These are phyloP conservation scores for Cryptomeria japonica DNA, from an alignment of 75 land plant species.

Conservation along the genomic window DNA sequence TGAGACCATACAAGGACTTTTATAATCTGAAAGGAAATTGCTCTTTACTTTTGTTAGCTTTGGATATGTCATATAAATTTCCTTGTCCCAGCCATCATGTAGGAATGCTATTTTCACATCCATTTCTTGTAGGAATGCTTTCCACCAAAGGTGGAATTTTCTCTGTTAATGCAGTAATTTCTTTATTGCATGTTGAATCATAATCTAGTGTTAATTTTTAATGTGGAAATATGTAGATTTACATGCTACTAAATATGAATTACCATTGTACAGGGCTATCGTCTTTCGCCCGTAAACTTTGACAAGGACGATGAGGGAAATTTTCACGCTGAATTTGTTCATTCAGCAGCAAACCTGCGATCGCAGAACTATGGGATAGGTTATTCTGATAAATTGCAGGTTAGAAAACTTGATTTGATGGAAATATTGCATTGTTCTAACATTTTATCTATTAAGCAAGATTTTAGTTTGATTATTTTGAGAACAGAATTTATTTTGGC, in stretches of 20 bases:
- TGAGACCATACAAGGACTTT: too few relatives aligned
- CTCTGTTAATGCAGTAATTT: not conserved
- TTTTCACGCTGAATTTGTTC: slow-evolving; percentile 51
- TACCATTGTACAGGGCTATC: slow-evolving; percentile 42
- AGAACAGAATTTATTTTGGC: not conserved
- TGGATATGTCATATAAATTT: too few relatives aligned
- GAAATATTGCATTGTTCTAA: not conserved
- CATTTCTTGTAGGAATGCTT: not conserved
- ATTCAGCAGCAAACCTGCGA: slow-evolving; percentile 49
- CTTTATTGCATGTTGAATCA: not conserved
- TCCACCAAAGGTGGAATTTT: not conserved
- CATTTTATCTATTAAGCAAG: not conserved
- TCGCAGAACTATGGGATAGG: slow-evolving; percentile 56
- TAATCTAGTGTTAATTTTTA: not conserved
- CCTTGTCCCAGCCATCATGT: too few relatives aligned
- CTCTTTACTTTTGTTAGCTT: too few relatives aligned
- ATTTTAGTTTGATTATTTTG: not conserved
- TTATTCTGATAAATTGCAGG: slow-evolving; percentile 42
- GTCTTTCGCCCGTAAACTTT: slow-evolving; percentile 47
- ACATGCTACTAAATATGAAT: not conserved
- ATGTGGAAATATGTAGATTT: not conserved
- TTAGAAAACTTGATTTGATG: not conserved
- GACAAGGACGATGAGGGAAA: slow-evolving; percentile 55
- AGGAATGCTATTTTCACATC: not conserved
- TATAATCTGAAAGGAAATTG: too few relatives aligned